Base-by-base conservation (phyloP, 169 alveolate genomes). In the Miamiensis avidus region DNA sequence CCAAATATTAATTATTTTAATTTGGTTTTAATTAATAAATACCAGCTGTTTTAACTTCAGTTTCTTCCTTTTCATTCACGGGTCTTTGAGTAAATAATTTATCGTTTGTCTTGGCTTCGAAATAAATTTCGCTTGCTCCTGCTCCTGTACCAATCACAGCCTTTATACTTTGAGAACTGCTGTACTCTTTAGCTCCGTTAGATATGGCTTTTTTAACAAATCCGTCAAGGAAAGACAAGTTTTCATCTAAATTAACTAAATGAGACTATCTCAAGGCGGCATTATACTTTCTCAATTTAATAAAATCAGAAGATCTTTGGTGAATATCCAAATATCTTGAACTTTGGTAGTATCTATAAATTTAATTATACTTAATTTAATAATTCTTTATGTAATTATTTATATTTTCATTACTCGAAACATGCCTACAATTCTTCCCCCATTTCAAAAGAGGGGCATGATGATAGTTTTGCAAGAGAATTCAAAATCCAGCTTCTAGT, bases 401-500 rank as follows among this genome's bases (percentile, higher is more conserved):
- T n/a, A n/a, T n/a, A n/a, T n/a, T n/a, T n/a, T n/a, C n/a, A n/a
- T n/a, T n/a, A n/a, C n/a, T 87, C 86, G 77, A 94, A 88, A 26
- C 92, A 86, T 29, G 87, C 91, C 65, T 87, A 89, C 0, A 93
- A 85, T 73, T 89, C 78, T 78, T 90, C 94, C 77, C 85, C 89
- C 88, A 88, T 91, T 20, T 83, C 65, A 75, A 89, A 94, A 34
- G 86, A 88, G 33, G 89, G 83, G 73, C 92, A 84, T 1, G 94
- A 86, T 84, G 93, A 89, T 74, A 94, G 81, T 83, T 94, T 94
- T 0, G 95, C 93, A 30, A 94, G 83, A 74, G 95, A 93, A 76
- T 90, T 83, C 34, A 94, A 79, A 33, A 94, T 88, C 87, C 91
- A 90, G 28, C 95, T 92, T 91, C 89, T 87, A 0, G 97, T 92